phyloP scores from a whole-genome alignment of 2,329 filamentous ascomycete genomes.

The Paradendryphiella salina region DNA sequence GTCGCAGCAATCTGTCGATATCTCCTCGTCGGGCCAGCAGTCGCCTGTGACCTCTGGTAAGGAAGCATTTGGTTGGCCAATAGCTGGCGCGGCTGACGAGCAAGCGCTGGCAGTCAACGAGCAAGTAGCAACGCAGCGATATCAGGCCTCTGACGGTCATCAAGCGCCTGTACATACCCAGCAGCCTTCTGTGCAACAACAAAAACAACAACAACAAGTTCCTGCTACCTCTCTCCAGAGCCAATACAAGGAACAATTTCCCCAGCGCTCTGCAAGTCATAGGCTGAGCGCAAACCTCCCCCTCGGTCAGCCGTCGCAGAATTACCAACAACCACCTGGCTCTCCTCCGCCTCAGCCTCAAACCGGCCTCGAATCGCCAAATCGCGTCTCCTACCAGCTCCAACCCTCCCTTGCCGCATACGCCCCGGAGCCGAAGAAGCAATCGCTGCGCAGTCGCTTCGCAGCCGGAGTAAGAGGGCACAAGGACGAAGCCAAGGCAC shows the following conservation, averaged over 20 bases:
- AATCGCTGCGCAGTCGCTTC: slow-evolving; percentile 42
- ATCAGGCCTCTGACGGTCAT: slow-evolving; percentile 26
- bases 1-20: slow-evolving; percentile 46
- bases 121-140: slow-evolving; percentile 36
- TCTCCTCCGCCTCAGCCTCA: slow-evolving; percentile 28
- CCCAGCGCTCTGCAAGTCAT: slow-evolving; percentile 39
- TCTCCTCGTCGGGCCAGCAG: slow-evolving; percentile 36
- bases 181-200: slow-evolving; percentile 23
- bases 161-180: slow-evolving; percentile 25
- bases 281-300: slow-evolving; percentile 37
- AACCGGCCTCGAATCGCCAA: slow-evolving; percentile 27
- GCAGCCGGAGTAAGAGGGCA: slow-evolving; percentile 34
- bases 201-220: slow-evolving; percentile 1
- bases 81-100: slow-evolving; percentile 40
- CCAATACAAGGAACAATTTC: slow-evolving; percentile 31
- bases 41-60: slow-evolving; percentile 44
- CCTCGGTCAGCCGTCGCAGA: slow-evolving; percentile 31
- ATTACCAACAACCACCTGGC: slow-evolving; percentile 32
- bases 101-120: slow-evolving; percentile 43
- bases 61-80: slow-evolving; percentile 28
- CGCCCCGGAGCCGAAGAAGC: slow-evolving; percentile 36
- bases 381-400: slow-evolving; percentile 33
- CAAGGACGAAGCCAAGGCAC: slow-evolving; percentile 39
- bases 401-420: slow-evolving; percentile 14
- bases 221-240: slow-evolving; percentile 14